Base-by-base conservation (phyloP, 306 rosid genomes). In the Trichosanthes truncata region DNA sequence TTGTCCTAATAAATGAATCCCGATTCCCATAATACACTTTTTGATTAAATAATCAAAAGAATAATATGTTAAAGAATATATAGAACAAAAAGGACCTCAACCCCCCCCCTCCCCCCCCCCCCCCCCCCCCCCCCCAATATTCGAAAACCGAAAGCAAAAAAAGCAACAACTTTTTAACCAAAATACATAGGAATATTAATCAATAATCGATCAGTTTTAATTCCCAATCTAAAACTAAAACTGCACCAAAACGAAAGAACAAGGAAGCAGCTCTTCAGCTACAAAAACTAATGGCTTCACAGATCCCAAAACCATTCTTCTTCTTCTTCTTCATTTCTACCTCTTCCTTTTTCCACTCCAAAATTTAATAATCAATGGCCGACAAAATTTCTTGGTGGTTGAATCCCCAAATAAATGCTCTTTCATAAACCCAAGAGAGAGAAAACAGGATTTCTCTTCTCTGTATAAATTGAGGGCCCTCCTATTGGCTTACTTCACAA, bases 381-480 rank as follows among this genome's bases (percentile, higher is more conserved):
- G 95, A 90, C 97, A 88, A 88, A 66, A 80, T 85, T 80, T 88
- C 90, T 86, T 38, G 93, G 92, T 84, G 14, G 90, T 86, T 89
- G 97, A 88, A 88, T 83, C 56, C 88, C 82, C 81, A 83, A 90
- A 85, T 90, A 87, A 90, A 89, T 92, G 82, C 84, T 85, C 83
- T 83, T 77, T 83, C 79, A 76, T 59, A 8, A 35, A 17, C 46
- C 51, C 53, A n/a, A 68, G 33, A 4, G 74, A 67, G 45, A 40
- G 51, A 46, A 25, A 2, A 7, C 5, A 68, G 1, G 13, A 21
- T 45, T 0, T 43, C 20, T 2, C 55, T 40, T 13, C 81, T 71
- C 84, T 80, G 80, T 85, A 76, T 80, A 82, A 79, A 82, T 31
- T 41, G 6, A 51, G 78, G 3, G 57, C 49, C 71, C 18, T 31